These are phyloP conservation scores for Coprinellus aureogranulatus DNA, from an alignment of 768 basidiomycete genomes.

Conservation along the genomic window DNA sequence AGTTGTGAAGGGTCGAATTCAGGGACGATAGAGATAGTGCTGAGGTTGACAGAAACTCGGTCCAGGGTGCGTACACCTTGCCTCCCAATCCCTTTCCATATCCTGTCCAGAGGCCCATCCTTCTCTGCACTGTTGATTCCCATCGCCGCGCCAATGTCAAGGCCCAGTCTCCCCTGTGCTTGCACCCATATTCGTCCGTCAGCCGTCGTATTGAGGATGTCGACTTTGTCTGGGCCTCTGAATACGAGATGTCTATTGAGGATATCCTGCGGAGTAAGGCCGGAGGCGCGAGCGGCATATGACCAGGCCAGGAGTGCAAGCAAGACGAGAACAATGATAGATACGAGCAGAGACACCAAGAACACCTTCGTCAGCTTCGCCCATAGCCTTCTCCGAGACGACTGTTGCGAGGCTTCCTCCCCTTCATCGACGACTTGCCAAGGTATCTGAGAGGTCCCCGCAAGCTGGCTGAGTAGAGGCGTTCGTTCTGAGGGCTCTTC, in stretches of 20 bases:
- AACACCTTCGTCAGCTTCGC: conserved; percentile 50
- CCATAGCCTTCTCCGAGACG: conserved; percentile 31
- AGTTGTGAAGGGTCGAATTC: conserved; percentile 34
- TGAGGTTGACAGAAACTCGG: conserved; percentile 54
- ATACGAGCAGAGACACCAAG: conserved; percentile 51
- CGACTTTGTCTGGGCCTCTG: conserved; percentile 57
- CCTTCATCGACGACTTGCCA: conserved; percentile 23
- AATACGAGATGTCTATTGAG: conserved; percentile 54
- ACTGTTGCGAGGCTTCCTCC: conserved; percentile 18
- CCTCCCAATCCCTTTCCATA: conserved; percentile 68
- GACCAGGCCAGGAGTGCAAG: conserved; percentile 60
- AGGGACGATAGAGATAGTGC: conserved; percentile 49
- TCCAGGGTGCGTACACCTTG: conserved; percentile 61
- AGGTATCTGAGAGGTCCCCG: conserved; percentile 30
- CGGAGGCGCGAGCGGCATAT: conserved; percentile 57
- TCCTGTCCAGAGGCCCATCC: conserved; percentile 41
- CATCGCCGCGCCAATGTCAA: conserved; percentile 65
- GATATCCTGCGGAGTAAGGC: conserved; percentile 56
- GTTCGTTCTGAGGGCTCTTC: conserved; percentile 48
- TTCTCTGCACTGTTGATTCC: conserved; percentile 48
- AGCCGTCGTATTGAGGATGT: conserved; percentile 59
- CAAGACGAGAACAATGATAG: conserved; percentile 42
- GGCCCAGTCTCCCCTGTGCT: conserved; percentile 55
- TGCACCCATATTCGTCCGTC: conserved; percentile 60
- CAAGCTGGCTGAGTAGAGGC: conserved; percentile 42